These are phyloP conservation scores for Ogataea nitratoaversa DNA, from an alignment of 805 yeast genomes.

Conservation along the genomic window DNA sequence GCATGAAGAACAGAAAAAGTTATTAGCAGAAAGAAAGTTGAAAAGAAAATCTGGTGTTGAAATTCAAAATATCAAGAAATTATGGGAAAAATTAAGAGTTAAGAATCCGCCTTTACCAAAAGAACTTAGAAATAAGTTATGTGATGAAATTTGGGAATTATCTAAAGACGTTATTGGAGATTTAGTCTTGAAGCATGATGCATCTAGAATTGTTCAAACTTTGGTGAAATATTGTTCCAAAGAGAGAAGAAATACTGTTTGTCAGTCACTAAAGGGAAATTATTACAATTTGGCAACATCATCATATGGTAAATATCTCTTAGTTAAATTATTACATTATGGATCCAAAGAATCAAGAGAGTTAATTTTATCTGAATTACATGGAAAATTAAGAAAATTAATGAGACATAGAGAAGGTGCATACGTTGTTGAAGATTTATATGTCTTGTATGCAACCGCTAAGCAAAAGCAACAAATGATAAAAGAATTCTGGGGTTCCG, in stretches of 20 bases:
- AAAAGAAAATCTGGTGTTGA: slow-evolving; percentile 83
- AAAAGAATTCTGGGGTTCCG: slow-evolving; percentile 95
- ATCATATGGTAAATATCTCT: slow-evolving; percentile 87
- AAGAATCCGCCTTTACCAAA: slow-evolving; percentile 79
- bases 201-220: slow-evolving; percentile 93
- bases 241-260: slow-evolving; percentile 70
- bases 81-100: slow-evolving; percentile 91
- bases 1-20: slow-evolving; percentile 78
- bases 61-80: slow-evolving; percentile 75
- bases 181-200: slow-evolving; percentile 90
- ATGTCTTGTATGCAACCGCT: slow-evolving; percentile 74
- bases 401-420: slow-evolving; percentile 99
- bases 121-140: slow-evolving; percentile 67
- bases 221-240: slow-evolving; percentile 80
- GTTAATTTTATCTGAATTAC: slow-evolving; percentile 73
- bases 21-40: slow-evolving; percentile 77
- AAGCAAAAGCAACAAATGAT: slow-evolving; percentile 88
- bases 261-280: slow-evolving; percentile 64
- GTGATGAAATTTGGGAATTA: slow-evolving; percentile 81
- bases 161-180: slow-evolving; percentile 75
- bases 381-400: slow-evolving; percentile 84
- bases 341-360: slow-evolving; percentile 82
- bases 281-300: slow-evolving; percentile 83
- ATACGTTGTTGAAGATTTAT: slow-evolving; percentile 91
- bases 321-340: slow-evolving; percentile 86